Evolutionary conservation across 805 yeast genomes (phyloP), one percentile per base, ranked within the genome.

Genomic region (Starmerella tilneyi): DNA sequence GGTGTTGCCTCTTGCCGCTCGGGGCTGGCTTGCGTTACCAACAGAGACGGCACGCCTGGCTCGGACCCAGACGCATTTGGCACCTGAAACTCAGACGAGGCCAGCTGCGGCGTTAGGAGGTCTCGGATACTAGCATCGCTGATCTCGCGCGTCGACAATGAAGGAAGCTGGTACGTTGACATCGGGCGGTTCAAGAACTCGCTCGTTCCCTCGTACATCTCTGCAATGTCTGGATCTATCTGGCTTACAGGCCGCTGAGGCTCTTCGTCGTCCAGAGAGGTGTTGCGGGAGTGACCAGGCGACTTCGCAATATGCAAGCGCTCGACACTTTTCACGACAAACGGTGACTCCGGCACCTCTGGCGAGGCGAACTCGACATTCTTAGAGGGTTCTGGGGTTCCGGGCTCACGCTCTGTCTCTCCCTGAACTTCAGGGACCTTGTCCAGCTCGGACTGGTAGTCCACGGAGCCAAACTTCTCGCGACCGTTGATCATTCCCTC

Each of bases 221-320:
- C 65, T 20, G 59, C 58, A n/a, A 62, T 47, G 22, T 57, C 63
- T 2, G 58, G 55, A 41, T 61, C 64, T 22, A 38, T 48, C 16
- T 49, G 46, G 41, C 52, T 49, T 21, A 13, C 32, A 2, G 46
- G 46, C 30, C 46, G 28, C 17, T 16, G 13, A 9, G 31, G 26
- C 15, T 22, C 4, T 24, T 26, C 20, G 13, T 15, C 17, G 9
- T 23, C 35, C 9, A 35, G 21, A 16, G 50, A 33, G 8, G 44
- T 19, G 32, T 46, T 20, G 20, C 46, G 39, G 24, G 49, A 46
- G 37, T 46, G 49, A n/a, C 46, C 46, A 12, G 41, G 33, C 16
- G 41, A 19, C 28, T 46, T 46, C 9, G 32, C 16, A 7, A 46
- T 46, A 15, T 31, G 35, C 22, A 46, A 33, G 12, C 39, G 38